Percentiles rank a stretch among this genome's conserved stretches.
phyloP scores from a whole-genome alignment of 495 filamentous ascomycete species.

The Friedmanniomyces simplex region DNA sequence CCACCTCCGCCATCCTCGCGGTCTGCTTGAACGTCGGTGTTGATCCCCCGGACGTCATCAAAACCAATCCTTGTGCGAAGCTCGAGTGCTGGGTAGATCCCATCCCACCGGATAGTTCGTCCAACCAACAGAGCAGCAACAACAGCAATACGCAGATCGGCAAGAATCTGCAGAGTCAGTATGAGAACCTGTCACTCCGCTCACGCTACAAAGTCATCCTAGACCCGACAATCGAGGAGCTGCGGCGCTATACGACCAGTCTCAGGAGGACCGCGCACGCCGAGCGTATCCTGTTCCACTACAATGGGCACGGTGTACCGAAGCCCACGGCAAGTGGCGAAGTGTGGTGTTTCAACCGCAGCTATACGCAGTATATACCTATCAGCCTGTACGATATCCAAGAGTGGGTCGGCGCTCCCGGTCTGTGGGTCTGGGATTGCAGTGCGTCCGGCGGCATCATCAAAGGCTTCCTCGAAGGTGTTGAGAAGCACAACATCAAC shows the following conservation, averaged over 20 bases:
- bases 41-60: conserved; percentile 90
- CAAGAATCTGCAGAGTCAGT: conserved; percentile 88
- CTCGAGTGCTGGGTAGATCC: conserved; percentile 97
- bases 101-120: conserved; percentile 47
- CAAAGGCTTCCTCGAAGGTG: conserved; percentile 83
- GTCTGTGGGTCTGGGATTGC: conserved; percentile 94
- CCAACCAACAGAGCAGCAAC: conserved; percentile 36
- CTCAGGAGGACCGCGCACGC: conserved; percentile 86
- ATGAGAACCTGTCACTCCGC: conserved; percentile 84
- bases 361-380: conserved; percentile 97
- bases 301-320: conserved; percentile 98
- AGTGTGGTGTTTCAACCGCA: conserved; percentile 99
- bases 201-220: conserved; percentile 95
- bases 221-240: conserved; percentile 93
- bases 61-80: conserved; percentile 84
- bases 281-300: conserved; percentile 90
- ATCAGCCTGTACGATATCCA: conserved; percentile 94
- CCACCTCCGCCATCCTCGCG: conserved; percentile 84
- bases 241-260: conserved; percentile 86
- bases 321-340: conserved; percentile 92
- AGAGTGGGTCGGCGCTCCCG: conserved; percentile 89
- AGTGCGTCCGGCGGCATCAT: conserved; percentile 94
- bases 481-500: conserved; percentile 85
- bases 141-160: conserved; percentile 92
- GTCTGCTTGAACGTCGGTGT: conserved; percentile 96